A percentile compares a stretch with the other conserved stretches of the same genome.
Evolutionary conservation across 177 flowering plant genomes (phyloP).

Genomic region (Vitis hybrid): DNA sequence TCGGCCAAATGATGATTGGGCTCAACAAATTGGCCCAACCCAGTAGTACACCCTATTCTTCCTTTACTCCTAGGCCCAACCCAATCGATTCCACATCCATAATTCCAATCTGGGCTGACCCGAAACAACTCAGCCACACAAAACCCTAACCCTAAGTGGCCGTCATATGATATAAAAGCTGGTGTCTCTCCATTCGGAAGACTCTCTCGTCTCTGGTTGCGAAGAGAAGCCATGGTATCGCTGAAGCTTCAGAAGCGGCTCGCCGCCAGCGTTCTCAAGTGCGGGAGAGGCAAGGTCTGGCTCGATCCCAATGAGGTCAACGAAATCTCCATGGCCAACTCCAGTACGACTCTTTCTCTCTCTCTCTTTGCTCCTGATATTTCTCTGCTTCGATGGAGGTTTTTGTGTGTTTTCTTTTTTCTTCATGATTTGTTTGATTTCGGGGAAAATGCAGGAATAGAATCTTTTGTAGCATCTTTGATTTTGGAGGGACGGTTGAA

Average conservation of each 20-base stretch:
- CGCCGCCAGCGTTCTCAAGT: conserved; percentile 39
- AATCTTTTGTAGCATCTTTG: no score
- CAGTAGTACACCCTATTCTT: no score
- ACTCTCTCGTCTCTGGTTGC: not conserved
- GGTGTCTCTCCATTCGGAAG: not conserved
- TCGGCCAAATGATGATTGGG: no score
- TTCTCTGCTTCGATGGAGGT: no score
- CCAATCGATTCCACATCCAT: no score
- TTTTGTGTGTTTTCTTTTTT: not conserved
- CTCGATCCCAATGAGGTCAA: conserved; percentile 41
- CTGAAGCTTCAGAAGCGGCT: conserved; percentile 41
- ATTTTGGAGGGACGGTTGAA: no score
- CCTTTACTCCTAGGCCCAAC: no score
- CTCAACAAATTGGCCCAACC: no score
- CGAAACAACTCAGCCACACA: not conserved
- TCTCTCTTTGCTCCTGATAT: not conserved
- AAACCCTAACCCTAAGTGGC: conserved; percentile 1
- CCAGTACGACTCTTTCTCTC: conserved; percentile 20
- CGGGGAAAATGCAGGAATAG: not conserved
- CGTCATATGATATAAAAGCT: not conserved
- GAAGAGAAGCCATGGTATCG: conserved; percentile 26
- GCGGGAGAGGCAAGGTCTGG: conserved; percentile 43
- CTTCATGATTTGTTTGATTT: not conserved
- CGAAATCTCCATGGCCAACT: conserved; percentile 47
- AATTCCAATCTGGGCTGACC: no score